Conservation (phyloP, 345 rosid genomes). For the Salix purpurea region DNA sequence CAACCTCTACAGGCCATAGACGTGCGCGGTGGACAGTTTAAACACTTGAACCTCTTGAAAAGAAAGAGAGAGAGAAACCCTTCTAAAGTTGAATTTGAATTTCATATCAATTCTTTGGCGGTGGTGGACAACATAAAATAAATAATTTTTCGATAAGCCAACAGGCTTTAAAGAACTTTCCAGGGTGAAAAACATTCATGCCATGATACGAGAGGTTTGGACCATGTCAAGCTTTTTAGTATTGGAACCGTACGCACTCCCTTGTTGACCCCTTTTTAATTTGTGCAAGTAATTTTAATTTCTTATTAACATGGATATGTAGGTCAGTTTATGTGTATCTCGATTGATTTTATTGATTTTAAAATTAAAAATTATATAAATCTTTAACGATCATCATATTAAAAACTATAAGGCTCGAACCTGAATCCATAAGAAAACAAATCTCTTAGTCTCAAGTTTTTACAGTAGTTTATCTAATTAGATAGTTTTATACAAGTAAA, state of each 20-base stretch:
- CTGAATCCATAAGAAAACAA: accelerated
- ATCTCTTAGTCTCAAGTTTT: too few relatives aligned
- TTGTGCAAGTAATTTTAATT: too few relatives aligned
- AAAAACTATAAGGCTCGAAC: too few relatives aligned
- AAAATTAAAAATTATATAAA: too few relatives aligned
- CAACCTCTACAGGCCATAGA: neutral
- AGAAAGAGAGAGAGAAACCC: too few relatives aligned
- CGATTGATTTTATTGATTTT: too few relatives aligned
- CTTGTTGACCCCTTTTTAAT: neutral
- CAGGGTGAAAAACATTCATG: neutral
- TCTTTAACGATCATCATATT: too few relatives aligned
- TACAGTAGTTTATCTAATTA: too few relatives aligned
- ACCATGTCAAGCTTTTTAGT: neutral
- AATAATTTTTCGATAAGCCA: neutral
- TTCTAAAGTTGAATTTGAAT: neutral
- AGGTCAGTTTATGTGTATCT: accelerated
- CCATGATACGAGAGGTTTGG: neutral
- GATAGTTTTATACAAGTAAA: too few relatives aligned
- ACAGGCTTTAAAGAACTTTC: neutral
- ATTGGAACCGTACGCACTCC: neutral
- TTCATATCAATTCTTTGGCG: neutral
- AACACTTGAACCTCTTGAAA: too few relatives aligned
- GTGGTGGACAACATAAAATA: neutral
- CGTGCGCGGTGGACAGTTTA: neutral
- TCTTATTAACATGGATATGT: too few relatives aligned